Percentiles rank a stretch among this genome's conserved stretches.
These are phyloP conservation scores for Tagetes erecta DNA, from an alignment of 129 eudicot genomes.

Conservation along the genomic window DNA sequence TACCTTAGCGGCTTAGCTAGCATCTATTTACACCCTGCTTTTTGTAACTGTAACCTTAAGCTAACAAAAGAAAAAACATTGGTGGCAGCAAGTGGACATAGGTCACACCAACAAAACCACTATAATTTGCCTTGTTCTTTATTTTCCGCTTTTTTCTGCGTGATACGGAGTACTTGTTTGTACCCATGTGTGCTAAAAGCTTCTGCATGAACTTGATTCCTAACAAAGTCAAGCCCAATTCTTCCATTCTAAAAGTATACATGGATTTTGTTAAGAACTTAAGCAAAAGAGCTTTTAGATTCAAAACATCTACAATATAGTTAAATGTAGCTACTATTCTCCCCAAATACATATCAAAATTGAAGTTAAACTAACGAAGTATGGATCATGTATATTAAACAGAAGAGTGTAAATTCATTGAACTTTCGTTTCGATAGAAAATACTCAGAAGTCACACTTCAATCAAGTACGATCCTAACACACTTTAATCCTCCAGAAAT, in stretches of 20 bases:
- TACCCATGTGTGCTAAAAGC: too few species aligned
- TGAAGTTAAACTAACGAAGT: neutral
- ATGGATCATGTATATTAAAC: constrained; percentile 6
- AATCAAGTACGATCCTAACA: neutral
- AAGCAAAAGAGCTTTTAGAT: neutral
- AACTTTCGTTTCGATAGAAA: neutral
- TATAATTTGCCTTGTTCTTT: too few species aligned
- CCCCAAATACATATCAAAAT: neutral
- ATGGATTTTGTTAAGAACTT: neutral
- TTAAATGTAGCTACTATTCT: neutral
- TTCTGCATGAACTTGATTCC: too few species aligned
- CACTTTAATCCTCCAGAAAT: neutral
- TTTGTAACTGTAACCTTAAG: too few species aligned
- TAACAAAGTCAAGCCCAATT: neutral
- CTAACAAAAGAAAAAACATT: too few species aligned
- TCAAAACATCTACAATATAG: neutral
- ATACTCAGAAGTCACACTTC: neutral
- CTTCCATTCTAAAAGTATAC: neutral
- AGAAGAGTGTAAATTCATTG: neutral
- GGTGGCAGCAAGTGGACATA: too few species aligned
- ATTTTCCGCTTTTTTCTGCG: too few species aligned
- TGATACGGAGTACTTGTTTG: too few species aligned
- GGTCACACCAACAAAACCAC: too few species aligned
- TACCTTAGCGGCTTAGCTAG: neutral
- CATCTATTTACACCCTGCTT: too few species aligned